Evolutionary conservation across 2,329 filamentous ascomycete species (phyloP).

Genomic region (Epichloe typhina): DNA sequence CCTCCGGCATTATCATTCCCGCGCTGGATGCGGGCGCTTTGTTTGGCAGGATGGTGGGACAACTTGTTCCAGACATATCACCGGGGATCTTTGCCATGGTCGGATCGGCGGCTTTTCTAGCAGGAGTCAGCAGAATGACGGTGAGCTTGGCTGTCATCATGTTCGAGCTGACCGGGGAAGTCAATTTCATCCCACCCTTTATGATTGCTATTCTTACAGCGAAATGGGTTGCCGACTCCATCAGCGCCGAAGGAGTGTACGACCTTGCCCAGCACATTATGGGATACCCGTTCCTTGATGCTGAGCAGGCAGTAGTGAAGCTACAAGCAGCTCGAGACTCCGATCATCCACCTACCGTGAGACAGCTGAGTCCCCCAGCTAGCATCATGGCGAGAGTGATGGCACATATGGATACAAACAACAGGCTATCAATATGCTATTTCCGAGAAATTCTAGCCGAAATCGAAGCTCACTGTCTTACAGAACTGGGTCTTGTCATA

Average conservation of each 20-base stretch:
- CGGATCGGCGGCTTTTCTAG: conserved; percentile 43
- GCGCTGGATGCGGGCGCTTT: conserved; percentile 43
- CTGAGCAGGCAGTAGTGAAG: conserved; percentile 29
- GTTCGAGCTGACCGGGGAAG: conserved; percentile 47
- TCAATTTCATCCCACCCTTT: conserved; percentile 42
- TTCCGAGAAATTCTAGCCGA: conserved; percentile 32
- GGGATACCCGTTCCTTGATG: conserved; percentile 44
- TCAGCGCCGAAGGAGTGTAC: conserved; percentile 41
- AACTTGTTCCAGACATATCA: conserved; percentile 26
- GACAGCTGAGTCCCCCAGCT: conserved; percentile 38
- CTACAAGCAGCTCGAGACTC: conserved; percentile 21
- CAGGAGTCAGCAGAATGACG: conserved; percentile 45
- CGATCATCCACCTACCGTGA: conserved; percentile 22
- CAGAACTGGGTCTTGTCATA: conserved; percentile 44
- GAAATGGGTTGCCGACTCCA: conserved; percentile 43
- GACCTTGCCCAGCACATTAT: conserved; percentile 46
- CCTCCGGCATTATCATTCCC: conserved; percentile 47
- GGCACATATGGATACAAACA: conserved; percentile 28
- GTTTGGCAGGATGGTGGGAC: conserved; percentile 40
- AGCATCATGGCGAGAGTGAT: conserved; percentile 45
- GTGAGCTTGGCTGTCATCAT: conserved; percentile 46
- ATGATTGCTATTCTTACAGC: conserved; percentile 47
- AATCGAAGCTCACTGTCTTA: conserved; percentile 34
- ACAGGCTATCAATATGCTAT: conserved; percentile 22
- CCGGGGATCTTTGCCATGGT: conserved; percentile 50